Conservation (phyloP, 2,329 filamentous ascomycete species). For the Talaromyces sp. region DNA sequence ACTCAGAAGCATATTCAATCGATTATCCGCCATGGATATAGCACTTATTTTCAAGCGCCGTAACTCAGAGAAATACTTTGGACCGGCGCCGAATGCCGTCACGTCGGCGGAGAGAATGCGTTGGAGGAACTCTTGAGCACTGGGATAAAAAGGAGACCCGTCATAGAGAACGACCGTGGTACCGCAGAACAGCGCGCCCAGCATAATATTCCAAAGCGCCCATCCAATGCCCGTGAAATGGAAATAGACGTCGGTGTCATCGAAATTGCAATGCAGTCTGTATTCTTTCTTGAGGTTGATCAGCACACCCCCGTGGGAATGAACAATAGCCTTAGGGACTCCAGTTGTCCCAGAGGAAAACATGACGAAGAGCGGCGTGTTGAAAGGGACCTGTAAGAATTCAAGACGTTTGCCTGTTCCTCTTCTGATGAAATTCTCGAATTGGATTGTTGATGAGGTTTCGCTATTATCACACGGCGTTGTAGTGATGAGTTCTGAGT, state of each 20-base stretch:
- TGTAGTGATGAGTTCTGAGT: conserved; percentile 2
- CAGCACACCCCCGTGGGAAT: conserved; percentile 41
- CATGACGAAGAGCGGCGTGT: conserved; percentile 44
- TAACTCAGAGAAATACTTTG: conserved; percentile 6
- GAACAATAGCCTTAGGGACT: conserved; percentile 47
- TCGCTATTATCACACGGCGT: not conserved
- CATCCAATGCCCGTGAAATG: conserved; percentile 49
- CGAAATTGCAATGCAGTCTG: conserved; percentile 44
- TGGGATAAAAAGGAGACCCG: conserved; percentile 43
- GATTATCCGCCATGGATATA: conserved; percentile 1
- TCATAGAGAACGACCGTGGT: conserved; percentile 45
- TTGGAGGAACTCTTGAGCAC: conserved; percentile 12
- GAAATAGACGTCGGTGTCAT: conserved; percentile 40
- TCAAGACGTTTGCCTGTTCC: not conserved
- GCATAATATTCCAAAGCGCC: conserved; percentile 49
- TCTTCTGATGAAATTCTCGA: not conserved
- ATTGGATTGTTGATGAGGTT: not conserved
- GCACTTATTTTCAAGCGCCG: not conserved
- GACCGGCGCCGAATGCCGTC: conserved; percentile 1
- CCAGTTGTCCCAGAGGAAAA: conserved; percentile 46
- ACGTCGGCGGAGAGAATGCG: conserved; percentile 39
- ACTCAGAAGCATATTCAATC: conserved; percentile 2
- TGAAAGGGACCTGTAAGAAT: conserved; percentile 29
- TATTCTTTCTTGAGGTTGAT: conserved; percentile 46
- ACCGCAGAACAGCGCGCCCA: conserved; percentile 43